Conservation (phyloP, 805 yeast genomes). For the Candida qinlingensis region DNA sequence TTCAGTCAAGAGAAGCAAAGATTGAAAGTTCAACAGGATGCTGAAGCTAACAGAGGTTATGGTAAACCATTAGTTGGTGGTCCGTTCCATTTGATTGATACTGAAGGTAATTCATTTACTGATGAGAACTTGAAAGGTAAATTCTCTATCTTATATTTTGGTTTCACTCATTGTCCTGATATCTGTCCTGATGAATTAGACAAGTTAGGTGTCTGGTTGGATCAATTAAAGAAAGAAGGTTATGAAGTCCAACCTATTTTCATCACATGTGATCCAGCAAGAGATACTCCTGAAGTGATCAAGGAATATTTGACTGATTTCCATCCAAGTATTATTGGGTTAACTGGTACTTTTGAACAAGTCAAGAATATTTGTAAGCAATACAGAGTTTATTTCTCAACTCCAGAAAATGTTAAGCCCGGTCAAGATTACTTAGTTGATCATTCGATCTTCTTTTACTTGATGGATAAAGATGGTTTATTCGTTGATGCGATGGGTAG, state of each 20-base stretch:
- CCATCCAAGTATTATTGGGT: conserved; percentile 83
- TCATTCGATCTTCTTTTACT: conserved; percentile 93
- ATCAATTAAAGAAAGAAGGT: conserved; percentile 50
- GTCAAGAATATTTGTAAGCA: conserved; percentile 82
- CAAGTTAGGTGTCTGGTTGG: conserved; percentile 68
- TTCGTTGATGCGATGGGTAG: conserved; percentile 93
- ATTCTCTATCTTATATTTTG: conserved; percentile 87
- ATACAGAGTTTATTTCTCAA: conserved; percentile 93
- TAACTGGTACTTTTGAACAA: conserved; percentile 86
- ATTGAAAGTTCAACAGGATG: conserved; percentile 67
- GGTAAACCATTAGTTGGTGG: conserved; percentile 96
- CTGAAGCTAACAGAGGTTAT: conserved; percentile 78
- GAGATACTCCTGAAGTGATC: conserved; percentile 84
- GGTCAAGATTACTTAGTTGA: conserved; percentile 97
- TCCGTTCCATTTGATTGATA: conserved; percentile 68
- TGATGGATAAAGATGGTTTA: conserved; percentile 98
- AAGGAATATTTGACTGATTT: conserved; percentile 82
- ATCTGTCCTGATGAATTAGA: conserved; percentile 98
- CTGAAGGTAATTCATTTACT: conserved; percentile 68
- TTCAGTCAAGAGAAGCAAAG: conserved; percentile 75
- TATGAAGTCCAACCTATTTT: conserved; percentile 78
- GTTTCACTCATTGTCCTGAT: conserved; percentile 97
- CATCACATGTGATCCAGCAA: conserved; percentile 94
- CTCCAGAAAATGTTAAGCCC: conserved; percentile 89
- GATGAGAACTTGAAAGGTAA: conserved; percentile 70